phyloP scores from a whole-genome alignment of 352 stramenopile genomes.

The Globisporangium nagaii region DNA sequence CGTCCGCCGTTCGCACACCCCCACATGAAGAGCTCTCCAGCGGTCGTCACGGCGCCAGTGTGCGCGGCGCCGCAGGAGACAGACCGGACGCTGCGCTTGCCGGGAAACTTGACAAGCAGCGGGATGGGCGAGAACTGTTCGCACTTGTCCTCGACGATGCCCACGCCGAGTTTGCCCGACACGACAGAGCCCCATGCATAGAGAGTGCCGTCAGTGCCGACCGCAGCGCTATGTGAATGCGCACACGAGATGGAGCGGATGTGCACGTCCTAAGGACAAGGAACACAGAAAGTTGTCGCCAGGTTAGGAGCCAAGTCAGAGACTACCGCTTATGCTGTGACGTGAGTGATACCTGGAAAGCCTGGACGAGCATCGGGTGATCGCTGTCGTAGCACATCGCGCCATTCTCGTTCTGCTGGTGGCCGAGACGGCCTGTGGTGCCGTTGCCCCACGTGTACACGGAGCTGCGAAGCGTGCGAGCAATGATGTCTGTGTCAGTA shows the following conservation, averaged over 20 bases:
- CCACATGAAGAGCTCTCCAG: conserved; percentile 84
- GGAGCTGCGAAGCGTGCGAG: conserved; percentile 22
- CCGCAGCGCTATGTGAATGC: conserved; percentile 85
- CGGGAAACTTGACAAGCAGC: conserved; percentile 60
- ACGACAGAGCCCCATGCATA: conserved; percentile 87
- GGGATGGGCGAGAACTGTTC: conserved; percentile 79
- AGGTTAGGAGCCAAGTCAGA: too few species aligned
- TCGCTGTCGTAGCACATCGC: conserved; percentile 62
- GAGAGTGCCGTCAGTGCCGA: conserved; percentile 65
- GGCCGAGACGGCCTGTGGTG: conserved; percentile 74
- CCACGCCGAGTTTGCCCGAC: conserved; percentile 86
- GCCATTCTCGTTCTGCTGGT: conserved; percentile 40
- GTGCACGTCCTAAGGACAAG: conserved; percentile 30
- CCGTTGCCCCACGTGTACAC: conserved; percentile 92
- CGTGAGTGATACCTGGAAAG: conserved; percentile 36
- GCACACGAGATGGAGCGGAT: conserved; percentile 58
- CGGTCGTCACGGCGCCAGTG: conserved; percentile 59
- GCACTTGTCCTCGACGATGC: conserved; percentile 67
- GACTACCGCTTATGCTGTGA: conserved; percentile 16
- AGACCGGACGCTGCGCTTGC: conserved; percentile 49
- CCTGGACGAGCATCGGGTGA: conserved; percentile 49
- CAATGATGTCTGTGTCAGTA: too few species aligned
- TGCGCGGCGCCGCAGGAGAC: conserved; percentile 89
- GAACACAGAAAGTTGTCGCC: conserved; percentile 4
- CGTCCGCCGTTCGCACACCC: conserved; percentile 90